Evolutionary conservation across 1,139 yeast species (phyloP).

Genomic region (Candida sanyaensis): DNA sequence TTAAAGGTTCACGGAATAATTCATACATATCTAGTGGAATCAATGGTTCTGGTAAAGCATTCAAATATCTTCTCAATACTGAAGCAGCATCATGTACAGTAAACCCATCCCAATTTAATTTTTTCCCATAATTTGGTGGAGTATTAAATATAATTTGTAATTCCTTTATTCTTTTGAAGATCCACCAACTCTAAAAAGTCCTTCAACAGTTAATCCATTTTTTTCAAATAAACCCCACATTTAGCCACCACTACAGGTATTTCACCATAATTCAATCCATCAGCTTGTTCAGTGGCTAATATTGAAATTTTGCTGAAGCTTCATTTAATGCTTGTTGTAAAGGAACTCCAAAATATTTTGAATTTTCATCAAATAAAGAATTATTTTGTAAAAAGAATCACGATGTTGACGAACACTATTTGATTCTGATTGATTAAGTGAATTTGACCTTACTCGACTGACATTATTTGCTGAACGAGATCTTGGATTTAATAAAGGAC

Average conservation of each 20-base stretch:
- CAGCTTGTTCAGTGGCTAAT: conserved; percentile 30
- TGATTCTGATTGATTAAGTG: conserved; percentile 35
- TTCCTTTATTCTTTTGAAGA: conserved; percentile 85
- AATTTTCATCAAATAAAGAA: conserved; percentile 47
- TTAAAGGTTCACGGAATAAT: conserved; percentile 75
- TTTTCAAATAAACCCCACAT: conserved; percentile 85
- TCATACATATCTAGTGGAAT: conserved; percentile 81
- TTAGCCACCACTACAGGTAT: conserved; percentile 93
- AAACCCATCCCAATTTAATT: conserved; percentile 87
- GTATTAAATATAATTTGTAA: conserved; percentile 80
- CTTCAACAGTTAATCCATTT: conserved; percentile 80
- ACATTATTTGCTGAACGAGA: conserved; percentile 53
- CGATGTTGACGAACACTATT: conserved; percentile 52
- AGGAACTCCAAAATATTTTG: conserved; percentile 82
- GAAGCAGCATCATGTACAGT: conserved; percentile 99
- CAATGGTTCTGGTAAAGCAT: conserved; percentile 89
- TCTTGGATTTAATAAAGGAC: conserved; percentile 52
- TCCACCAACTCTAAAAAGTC: conserved; percentile 93
- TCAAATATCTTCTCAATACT: conserved; percentile 78
- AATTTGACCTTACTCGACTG: conserved; percentile 40
- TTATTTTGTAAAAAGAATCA: conserved; percentile 55
- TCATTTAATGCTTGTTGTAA: conserved; percentile 67
- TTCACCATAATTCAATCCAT: conserved; percentile 60
- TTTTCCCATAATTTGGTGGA: conserved; percentile 89
- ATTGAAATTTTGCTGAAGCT: conserved; percentile 76